Base-by-base conservation (phyloP, 441 rosid species). In the Adansonia gregorii region DNA sequence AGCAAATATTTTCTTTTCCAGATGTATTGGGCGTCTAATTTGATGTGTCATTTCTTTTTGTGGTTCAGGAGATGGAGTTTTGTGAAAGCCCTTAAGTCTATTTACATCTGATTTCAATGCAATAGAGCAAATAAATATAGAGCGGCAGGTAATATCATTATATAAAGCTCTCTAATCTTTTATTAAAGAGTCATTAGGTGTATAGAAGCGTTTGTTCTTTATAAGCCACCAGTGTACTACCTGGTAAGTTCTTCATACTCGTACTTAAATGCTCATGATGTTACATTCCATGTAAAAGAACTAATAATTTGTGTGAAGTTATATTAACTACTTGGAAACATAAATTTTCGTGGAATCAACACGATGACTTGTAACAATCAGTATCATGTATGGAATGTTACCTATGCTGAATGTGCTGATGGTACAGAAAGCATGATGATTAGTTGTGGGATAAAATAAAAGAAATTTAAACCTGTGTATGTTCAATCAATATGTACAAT, bases 11-110 rank as follows among this genome's bases (percentile, higher is more conserved):
- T 24, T 24, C 27, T 24, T 24, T 24, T 24, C 27, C 27, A 24
- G 27, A 24, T 24, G 27, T 24, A 24, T 24, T 24, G 27, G 27
- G 27, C 27, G 27, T 24, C 27, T 24, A 24, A 24, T 24, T 24
- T 24, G 27, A 24, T 24, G 27, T 24, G 27, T 24, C 27, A 24
- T 1, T 24, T 24, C n/a, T 72, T 78, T 74, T 78, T 76, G 49
- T 65, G 71, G 72, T 81, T 77, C 86, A 87, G 94, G 94, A 88
- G 77, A 90, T 90, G 89, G 90, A 90, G 86, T 90, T 86, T 76
- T 90, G 88, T 61, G 92, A 90, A 78, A 90, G 84, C 80, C 90
- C 89, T 67, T 87, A 67, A 83, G 54, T 31, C 52, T 76, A n/a
- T 75, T 56, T 74, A 51, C 14, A 15, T 58, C 72, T 12, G 67